Conservation (phyloP, 1,284 basidiomycete species). For the Leccinum griseonigrum region DNA sequence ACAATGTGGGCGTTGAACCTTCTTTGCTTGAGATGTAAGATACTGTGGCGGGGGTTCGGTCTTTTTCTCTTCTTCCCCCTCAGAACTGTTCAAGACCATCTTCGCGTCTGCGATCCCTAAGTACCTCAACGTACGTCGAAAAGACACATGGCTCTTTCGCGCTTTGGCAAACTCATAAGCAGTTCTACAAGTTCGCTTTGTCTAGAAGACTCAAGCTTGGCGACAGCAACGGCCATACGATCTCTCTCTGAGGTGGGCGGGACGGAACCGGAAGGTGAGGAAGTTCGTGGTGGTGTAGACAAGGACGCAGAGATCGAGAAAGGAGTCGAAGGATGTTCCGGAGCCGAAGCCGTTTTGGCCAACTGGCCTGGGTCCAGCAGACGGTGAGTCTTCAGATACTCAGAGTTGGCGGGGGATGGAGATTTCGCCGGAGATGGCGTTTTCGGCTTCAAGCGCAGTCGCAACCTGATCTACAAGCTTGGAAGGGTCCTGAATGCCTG, state of each 20-base stretch:
- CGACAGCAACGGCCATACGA: constrained; percentile 65
- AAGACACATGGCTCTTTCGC: constrained; percentile 85
- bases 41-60: constrained; percentile 25
- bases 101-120: constrained; percentile 81
- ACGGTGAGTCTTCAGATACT: constrained; percentile 58
- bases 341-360: constrained; percentile 73
- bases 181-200: constrained; percentile 71
- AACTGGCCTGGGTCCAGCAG: constrained; percentile 56
- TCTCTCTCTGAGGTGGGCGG: constrained; percentile 72
- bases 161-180: constrained; percentile 80
- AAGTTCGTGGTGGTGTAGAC: constrained; percentile 77
- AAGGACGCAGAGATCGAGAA: constrained; percentile 69
- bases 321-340: constrained; percentile 80
- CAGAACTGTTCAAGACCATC: constrained; percentile 72
- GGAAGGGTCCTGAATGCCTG: too few relatives aligned
- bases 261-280: constrained; percentile 74
- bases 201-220: constrained; percentile 53
- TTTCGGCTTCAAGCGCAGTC: constrained; percentile 37
- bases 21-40: constrained; percentile 65
- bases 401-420: constrained; percentile 40
- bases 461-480: too few relatives aligned
- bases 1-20: constrained; percentile 64
- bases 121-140: constrained; percentile 74
- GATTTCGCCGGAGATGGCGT: constrained; percentile 46
- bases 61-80: constrained; percentile 48